Evolutionary conservation across 495 filamentous ascomycete species (phyloP).

Genomic region (Elaphomyces granulatus): DNA sequence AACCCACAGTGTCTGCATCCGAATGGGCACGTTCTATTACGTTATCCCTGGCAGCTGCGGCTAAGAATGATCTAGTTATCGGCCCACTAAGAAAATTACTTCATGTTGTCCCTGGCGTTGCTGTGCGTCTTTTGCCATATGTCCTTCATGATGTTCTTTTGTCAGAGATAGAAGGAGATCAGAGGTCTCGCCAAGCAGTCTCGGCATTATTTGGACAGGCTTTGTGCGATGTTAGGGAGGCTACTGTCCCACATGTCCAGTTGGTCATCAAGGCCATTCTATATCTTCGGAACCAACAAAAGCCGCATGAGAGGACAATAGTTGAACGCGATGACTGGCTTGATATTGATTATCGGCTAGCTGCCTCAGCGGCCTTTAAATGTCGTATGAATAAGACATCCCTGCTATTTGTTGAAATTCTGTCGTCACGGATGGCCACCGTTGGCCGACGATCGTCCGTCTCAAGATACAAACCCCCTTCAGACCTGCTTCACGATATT

Average conservation of each 20-base stretch:
- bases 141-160: constrained; percentile 65
- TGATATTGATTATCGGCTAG: constrained; percentile 59
- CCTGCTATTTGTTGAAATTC: constrained; percentile 67
- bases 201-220: constrained; percentile 31
- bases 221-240: constrained; percentile 16
- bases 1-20: constrained; percentile 8
- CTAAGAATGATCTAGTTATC: constrained; percentile 48
- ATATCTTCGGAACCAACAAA: constrained; percentile 73
- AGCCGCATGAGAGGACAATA: constrained; percentile 59
- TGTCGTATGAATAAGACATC: constrained; percentile 83
- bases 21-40: constrained; percentile 54
- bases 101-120: constrained; percentile 45
- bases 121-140: constrained; percentile 58
- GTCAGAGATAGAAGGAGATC: constrained; percentile 25
- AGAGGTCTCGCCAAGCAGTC: constrained; percentile 20
- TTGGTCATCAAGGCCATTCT: constrained; percentile 66
- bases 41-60: constrained; percentile 44
- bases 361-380: constrained; percentile 57
- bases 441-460: constrained; percentile 54
- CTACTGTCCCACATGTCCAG: constrained; percentile 33
- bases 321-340: constrained; percentile 74
- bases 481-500: constrained; percentile 58
- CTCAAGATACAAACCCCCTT: constrained; percentile 40
- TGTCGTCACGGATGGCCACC: constrained; percentile 37
- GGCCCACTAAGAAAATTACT: constrained; percentile 49